Base-by-base conservation (phyloP, 139 green algal genomes). In the Spirogloea muscicola region DNA sequence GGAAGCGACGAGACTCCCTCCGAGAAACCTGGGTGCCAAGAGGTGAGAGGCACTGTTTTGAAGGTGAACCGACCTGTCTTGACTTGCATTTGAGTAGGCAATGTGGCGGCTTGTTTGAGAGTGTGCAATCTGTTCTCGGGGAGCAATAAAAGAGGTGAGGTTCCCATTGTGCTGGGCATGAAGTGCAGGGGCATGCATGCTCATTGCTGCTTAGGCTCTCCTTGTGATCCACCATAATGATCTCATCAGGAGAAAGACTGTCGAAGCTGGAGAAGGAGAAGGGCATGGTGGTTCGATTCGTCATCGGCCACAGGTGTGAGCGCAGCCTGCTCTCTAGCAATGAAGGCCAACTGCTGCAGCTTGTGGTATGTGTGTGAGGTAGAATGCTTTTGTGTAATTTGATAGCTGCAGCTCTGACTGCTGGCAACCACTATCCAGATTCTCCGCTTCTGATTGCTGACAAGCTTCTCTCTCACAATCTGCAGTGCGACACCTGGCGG, bases 211-310 rank as follows among this genome's bases (percentile, higher is more conserved):
- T 49, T 64, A 10, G 10, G 10, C 55, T 9, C 55, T 42, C 39
- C 10, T 64, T 64, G 29, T 9, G 10, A 42, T 40, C 10, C 13
- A 27, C 29, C 13, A 64, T n/a, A n/a, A n/a, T n/a, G n/a, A n/a
- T n/a, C n/a, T n/a, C 55, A 42, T 10, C 55, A 64, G 55, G 55
- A 21, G 55, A 38, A 16, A 64, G 39, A 16, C 55, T 64, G 36
- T 10, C 10, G 55, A 38, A 64, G 55, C 36, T 64, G 55, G 55
- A 64, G 36, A 49, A 49, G 39, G 60, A 69, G 60, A 69, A 69
- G 60, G 60, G 60, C 13, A 69, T 69, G 21, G 21, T 69, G 13
- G 16, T 69, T 5, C 60, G 60, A 6, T 69, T 69, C 21, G 60
- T 69, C 9, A 69, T 69, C 21, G 60, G 60, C 40, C 60, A 69